Base-by-base conservation (phyloP, 352 stramenopile genomes). In the Globisporangium acanthophoron region DNA sequence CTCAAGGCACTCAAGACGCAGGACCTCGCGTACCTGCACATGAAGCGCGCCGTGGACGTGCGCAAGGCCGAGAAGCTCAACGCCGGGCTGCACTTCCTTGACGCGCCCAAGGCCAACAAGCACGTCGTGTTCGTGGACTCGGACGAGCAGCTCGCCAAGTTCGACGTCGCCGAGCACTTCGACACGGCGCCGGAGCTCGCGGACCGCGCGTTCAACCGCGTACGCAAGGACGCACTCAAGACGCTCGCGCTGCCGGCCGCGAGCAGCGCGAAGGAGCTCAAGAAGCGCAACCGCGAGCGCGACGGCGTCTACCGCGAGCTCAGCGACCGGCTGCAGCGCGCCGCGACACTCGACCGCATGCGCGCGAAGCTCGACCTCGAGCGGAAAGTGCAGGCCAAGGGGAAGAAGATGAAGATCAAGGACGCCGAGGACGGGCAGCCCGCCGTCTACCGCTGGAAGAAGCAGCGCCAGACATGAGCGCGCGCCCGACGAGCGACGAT, bases 51-150 rank as follows among this genome's bases (percentile, higher is more conserved):
- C 18, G 66, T 94, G 59, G 83, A 94, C 54, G 58, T 87, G 61
- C 70, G 81, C 60, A 90, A 92, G 61, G 80, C 83, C 35, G 80
- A 91, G 66, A 91, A 88, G 57, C 80, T 94, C 21, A 83, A 74
- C 48, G 63, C 70, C 12, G 73, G 73, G n/a, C 65, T 93, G 41
- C 83, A 93, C 65, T 94, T 95, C 60, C 69, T 95, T 9, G 80
- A 87, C 58, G 74, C 74, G 6, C 72, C 87, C 5, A 85, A 87
- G 48, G 71, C 70, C 50, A 93, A 97, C 69, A 97, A 85, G 59
- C 96, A 99, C 73, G 98, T 80, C 16, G 70, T 99, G 1, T 99
- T 98, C 71, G 86, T 99, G 7, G 92, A 98, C 50, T 76, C 76
- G 9, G 67, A 82, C 6, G 52, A 87, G 31, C 62, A 97, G 40